phyloP scores from a whole-genome alignment of 805 yeast genomes.

The Yarrowia sp. region DNA sequence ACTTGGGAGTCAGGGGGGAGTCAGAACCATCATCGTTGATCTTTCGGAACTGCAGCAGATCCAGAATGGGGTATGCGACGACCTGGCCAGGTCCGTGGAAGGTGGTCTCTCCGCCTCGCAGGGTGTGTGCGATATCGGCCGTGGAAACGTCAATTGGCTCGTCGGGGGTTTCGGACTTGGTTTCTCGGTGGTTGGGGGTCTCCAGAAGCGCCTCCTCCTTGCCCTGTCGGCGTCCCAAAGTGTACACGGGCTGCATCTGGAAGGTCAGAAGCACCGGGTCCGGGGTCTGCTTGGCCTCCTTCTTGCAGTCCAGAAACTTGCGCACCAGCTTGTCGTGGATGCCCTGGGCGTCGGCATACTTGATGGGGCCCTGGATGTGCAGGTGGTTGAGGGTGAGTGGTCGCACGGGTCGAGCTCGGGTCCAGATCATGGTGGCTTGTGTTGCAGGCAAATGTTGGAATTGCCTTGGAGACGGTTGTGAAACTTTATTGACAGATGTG shows the following conservation, averaged over 20 bases:
- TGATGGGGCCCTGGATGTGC: constrained; percentile 16
- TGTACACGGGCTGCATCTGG: constrained; percentile 81
- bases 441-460: background rate
- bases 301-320: constrained; percentile 26
- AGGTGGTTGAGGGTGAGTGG: constrained; percentile 18
- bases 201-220: constrained; percentile 38
- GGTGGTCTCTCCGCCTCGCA: constrained; percentile 93
- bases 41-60: constrained; percentile 55
- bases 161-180: constrained; percentile 35
- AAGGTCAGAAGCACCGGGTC: constrained; percentile 74
- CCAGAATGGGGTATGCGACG: constrained; percentile 77
- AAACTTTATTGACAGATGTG: background rate
- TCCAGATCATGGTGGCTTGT: constrained; percentile 11
- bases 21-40: constrained; percentile 32
- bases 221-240: constrained; percentile 85
- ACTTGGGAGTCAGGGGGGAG: constrained; percentile 42
- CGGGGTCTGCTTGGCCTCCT: background rate
- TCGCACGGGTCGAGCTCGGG: constrained; percentile 21
- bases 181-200: constrained; percentile 36
- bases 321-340: constrained; percentile 21
- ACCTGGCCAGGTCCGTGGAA: constrained; percentile 97
- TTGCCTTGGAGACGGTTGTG: background rate
- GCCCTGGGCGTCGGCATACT: constrained; percentile 21
- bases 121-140: constrained; percentile 59
- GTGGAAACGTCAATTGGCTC: constrained; percentile 43